Evolutionary conservation across 805 yeast genomes (phyloP).

Genomic region (Trichomonascus vanleenenianus): DNA sequence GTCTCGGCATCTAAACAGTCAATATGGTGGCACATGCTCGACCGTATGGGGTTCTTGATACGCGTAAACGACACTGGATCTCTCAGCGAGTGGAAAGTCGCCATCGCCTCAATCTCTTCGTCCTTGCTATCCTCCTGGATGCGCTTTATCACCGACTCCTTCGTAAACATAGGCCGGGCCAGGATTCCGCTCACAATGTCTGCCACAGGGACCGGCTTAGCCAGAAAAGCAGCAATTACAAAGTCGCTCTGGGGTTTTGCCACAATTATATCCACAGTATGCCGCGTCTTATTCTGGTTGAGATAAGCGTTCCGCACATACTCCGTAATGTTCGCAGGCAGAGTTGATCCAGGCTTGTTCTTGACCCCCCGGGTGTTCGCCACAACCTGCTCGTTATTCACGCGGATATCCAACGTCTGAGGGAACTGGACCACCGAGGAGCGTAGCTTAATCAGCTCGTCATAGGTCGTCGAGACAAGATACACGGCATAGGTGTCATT

Average conservation of each 20-base stretch:
- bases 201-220: constrained; percentile 39
- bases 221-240: constrained; percentile 48
- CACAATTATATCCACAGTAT: constrained; percentile 2
- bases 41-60: constrained; percentile 64
- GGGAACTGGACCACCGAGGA: constrained; percentile 52
- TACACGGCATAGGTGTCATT: constrained; percentile 34
- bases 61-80: constrained; percentile 74
- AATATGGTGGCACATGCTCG: constrained; percentile 65
- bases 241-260: not conserved
- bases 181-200: constrained; percentile 36
- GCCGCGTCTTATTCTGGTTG: not conserved
- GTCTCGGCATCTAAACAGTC: constrained; percentile 83
- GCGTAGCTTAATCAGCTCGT: constrained; percentile 9
- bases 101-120: constrained; percentile 63
- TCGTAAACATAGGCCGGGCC: constrained; percentile 44
- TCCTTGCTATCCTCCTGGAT: constrained; percentile 47
- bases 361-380: constrained; percentile 68
- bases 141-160: constrained; percentile 41
- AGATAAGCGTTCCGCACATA: constrained; percentile 23
- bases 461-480: constrained; percentile 40
- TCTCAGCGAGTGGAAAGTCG: constrained; percentile 56
- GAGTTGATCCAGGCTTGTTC: constrained; percentile 66
- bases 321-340: constrained; percentile 71
- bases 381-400: constrained; percentile 45
- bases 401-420: constrained; percentile 54